A percentile compares a stretch with the other conserved stretches of the same genome.
phyloP scores from a whole-genome alignment of 1,139 yeast genomes.

The Geotrichum reessii region DNA sequence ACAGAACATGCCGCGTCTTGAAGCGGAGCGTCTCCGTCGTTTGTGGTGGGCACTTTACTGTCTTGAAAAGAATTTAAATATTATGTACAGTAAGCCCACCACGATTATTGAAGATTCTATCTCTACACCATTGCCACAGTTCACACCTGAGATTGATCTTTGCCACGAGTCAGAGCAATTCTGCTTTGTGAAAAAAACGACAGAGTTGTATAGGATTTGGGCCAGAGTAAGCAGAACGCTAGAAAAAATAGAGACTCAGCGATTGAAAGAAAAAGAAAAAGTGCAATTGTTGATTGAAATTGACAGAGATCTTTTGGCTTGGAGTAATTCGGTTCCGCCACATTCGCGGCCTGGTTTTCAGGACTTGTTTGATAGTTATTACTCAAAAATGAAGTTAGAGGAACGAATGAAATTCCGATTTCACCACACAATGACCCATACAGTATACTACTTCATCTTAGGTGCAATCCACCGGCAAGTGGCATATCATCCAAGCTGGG shows the following conservation, averaged over 20 bases:
- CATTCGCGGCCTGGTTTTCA: neutral
- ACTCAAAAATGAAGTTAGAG: neutral
- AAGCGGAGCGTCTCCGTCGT: constrained; percentile 39
- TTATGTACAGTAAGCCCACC: constrained; percentile 58
- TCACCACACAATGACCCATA: neutral
- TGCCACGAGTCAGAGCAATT: constrained; percentile 8
- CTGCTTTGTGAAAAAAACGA: constrained; percentile 11
- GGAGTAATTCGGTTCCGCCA: constrained; percentile 23
- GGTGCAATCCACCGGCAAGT: constrained; percentile 28
- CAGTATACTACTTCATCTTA: neutral
- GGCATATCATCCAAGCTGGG: constrained; percentile 32
- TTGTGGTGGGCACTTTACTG: constrained; percentile 56
- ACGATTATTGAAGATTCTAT: constrained; percentile 46
- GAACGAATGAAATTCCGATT: neutral
- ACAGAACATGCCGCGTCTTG: constrained; percentile 38
- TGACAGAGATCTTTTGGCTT: constrained; percentile 31
- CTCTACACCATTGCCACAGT: constrained; percentile 21
- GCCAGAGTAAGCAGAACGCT: constrained; percentile 28
- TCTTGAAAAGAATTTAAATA: constrained; percentile 50
- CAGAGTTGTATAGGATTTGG: constrained; percentile 26
- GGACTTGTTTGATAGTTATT: neutral
- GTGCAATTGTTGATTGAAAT: constrained; percentile 29
- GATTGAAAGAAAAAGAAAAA: constrained; percentile 28
- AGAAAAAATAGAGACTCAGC: constrained; percentile 30
- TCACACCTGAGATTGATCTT: constrained; percentile 21